Evolutionary conservation across 2,329 filamentous ascomycete species (phyloP), one percentile per base, ranked within the genome.

Genomic region (Cercospora berteroae): DNA sequence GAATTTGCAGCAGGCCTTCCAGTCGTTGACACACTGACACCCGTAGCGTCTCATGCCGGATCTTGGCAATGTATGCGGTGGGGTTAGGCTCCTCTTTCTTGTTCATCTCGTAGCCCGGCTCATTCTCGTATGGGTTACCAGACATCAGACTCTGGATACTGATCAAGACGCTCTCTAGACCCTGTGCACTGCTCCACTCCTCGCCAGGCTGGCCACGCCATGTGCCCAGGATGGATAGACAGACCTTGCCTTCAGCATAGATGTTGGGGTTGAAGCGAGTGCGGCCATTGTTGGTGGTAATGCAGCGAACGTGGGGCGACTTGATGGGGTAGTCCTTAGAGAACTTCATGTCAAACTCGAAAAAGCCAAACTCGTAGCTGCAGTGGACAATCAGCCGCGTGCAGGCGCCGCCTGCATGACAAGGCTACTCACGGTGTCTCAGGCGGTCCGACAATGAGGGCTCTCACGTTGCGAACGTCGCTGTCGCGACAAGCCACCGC

Each of bases 131-230:
- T 10, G 66, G 66, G 31, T 68, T 97, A 29, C 88, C 82, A 0
- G 93, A 97, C 90, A 99, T 94, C 55, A 99, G 83, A 78, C 94
- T 97, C 80, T 99, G 95, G 66, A 99, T 97, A 5, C 94, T 98
- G 63, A 98, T 87, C 58, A 99, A 80, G 59, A 98, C 92, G 0
- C 94, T 98, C 78, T 98, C 95, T 1, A 99, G 84, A 6, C 95
- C 94, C 78, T 98, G 95, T 0, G 94, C 95, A 16, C 94, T 93
- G 16, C 94, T 97, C 95, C 95, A 99, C 78, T 97, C 89, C 79
- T 98, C 95, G 64, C 94, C 93, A 16, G 88, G 86, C 76, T 97
- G 90, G 29, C 94, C 94, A 60, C 91, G 87, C 95, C 95, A 99
- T 77, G 95, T 99, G 66, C 94, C 96, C 42, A 73, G 64, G 18